Evolutionary conservation across 2,329 filamentous ascomycete species (phyloP), one percentile per base, ranked within the genome.

Genomic region (Pseudogymnoascus sp.): DNA sequence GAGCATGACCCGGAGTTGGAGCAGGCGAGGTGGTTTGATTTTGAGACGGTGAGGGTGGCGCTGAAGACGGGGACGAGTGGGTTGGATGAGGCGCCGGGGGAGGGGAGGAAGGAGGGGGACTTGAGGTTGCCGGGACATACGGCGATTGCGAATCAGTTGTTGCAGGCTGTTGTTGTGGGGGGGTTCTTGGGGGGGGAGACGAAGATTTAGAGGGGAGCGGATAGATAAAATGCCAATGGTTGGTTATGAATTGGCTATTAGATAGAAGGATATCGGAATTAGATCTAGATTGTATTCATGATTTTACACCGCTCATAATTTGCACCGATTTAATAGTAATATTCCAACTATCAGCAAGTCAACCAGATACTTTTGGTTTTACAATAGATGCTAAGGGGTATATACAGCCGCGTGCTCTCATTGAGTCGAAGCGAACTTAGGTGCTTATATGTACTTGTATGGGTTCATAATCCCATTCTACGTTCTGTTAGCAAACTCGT

Each of bases 401-500:
- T 56, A 33, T 33, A 33, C 28, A 33, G 28, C 50, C 50, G 28
- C 50, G 10, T 56, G 5, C 25, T 56, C n/a, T 56, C 28, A 5
- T 56, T 21, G 28, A 14, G 28, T 18, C 7, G n/a, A 33, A n/a
- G 28, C 25, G n/a, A 33, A 21, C n/a, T 8, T 33, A 56, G 7
- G 8, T 21, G 59, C 35, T 62, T 77, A 88, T 68, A 97, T 89
- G 75, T 97, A 97, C 78, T 97, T 97, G 81, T 97, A 97, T 0
- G 93, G 93, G 77, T 97, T 97, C 91, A 97, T 95, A 76, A 97
- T 97, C 59, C 92, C 92, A 69, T 96, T 96, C 91, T 96, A 70
- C 21, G 37, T 16, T 0, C 5, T 31, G 64, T 75, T 63, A 74
- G 69, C 37, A 59, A 16, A 8, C 12, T 38, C 4, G 3, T 28